Evolutionary conservation across 176 grass and related monocot genomes (phyloP).

Genomic region (Avena eriantha): DNA sequence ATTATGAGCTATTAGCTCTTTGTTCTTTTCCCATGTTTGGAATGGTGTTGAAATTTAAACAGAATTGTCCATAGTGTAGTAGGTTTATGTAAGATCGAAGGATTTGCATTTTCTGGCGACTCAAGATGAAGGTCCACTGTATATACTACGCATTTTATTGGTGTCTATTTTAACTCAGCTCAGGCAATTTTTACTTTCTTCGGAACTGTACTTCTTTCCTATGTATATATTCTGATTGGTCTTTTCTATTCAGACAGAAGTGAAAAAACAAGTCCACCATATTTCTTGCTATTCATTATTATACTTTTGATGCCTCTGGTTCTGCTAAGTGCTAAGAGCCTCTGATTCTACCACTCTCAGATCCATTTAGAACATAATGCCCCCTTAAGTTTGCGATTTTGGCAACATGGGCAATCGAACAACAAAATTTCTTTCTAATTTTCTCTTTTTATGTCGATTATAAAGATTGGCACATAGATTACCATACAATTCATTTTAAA

Average conservation of each 20-base stretch:
- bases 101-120: background rate
- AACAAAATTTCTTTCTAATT: too few relatives aligned
- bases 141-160: background rate
- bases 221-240: background rate
- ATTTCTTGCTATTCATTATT: too few relatives aligned
- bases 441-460: too few relatives aligned
- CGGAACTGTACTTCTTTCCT: background rate
- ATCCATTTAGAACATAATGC: too few relatives aligned
- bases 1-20: background rate
- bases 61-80: background rate
- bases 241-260: background rate
- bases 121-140: background rate
- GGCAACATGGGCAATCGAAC: too few relatives aligned
- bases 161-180: background rate
- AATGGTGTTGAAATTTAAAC: background rate
- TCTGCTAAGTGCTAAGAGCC: background rate
- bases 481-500: too few relatives aligned
- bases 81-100: background rate
- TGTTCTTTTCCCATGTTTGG: background rate
- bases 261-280: too few relatives aligned
- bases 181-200: background rate
- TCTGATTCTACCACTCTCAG: background rate
- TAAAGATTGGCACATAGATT: too few relatives aligned
- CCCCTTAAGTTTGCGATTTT: too few relatives aligned
- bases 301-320: background rate